Evolutionary conservation across 2,329 filamentous ascomycete genomes (phyloP).

Genomic region (Sarocladiaceae sp.): DNA sequence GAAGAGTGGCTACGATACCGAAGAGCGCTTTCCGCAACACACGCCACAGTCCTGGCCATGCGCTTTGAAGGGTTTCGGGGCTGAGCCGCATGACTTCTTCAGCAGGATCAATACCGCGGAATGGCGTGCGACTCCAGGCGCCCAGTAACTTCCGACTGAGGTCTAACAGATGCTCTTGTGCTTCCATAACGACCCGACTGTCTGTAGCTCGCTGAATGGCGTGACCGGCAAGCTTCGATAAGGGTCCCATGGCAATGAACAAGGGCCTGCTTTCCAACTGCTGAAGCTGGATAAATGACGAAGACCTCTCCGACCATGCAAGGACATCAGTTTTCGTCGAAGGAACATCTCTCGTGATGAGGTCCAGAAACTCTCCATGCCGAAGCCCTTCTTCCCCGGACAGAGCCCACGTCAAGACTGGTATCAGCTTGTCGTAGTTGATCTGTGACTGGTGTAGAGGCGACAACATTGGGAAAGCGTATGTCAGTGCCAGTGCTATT

Average conservation of each 20-base stretch:
- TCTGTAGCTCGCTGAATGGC: slow-evolving; percentile 53
- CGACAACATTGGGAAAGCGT: slow-evolving; percentile 69
- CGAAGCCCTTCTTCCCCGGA: slow-evolving; percentile 71
- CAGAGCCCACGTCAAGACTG: slow-evolving; percentile 62
- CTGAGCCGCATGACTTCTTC: slow-evolving; percentile 62
- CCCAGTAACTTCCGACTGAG: slow-evolving; percentile 64
- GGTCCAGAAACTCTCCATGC: slow-evolving; percentile 69
- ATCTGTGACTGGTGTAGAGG: slow-evolving; percentile 53
- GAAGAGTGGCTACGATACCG: slow-evolving; percentile 68
- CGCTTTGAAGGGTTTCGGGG: slow-evolving; percentile 59
- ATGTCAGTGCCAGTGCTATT: slow-evolving; percentile 70
- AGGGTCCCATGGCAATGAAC: slow-evolving; percentile 61
- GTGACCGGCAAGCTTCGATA: slow-evolving; percentile 62
- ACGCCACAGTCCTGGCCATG: slow-evolving; percentile 70
- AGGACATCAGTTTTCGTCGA: slow-evolving; percentile 41
- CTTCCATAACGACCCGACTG: slow-evolving; percentile 39
- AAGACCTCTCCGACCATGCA: slow-evolving; percentile 58
- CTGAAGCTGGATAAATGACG: slow-evolving; percentile 57
- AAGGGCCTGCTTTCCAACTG: slow-evolving; percentile 57
- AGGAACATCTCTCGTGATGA: slow-evolving; percentile 63
- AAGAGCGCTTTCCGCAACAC: slow-evolving; percentile 73
- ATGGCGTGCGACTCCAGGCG: slow-evolving; percentile 70
- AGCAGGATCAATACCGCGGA: slow-evolving; percentile 67
- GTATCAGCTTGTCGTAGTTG: slow-evolving; percentile 66
- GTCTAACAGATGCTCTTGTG: slow-evolving; percentile 58